A percentile compares a stretch with the other conserved stretches of the same genome.
phyloP scores from a whole-genome alignment of 2,329 filamentous ascomycete species.

The Rhynchosporium secalis region DNA sequence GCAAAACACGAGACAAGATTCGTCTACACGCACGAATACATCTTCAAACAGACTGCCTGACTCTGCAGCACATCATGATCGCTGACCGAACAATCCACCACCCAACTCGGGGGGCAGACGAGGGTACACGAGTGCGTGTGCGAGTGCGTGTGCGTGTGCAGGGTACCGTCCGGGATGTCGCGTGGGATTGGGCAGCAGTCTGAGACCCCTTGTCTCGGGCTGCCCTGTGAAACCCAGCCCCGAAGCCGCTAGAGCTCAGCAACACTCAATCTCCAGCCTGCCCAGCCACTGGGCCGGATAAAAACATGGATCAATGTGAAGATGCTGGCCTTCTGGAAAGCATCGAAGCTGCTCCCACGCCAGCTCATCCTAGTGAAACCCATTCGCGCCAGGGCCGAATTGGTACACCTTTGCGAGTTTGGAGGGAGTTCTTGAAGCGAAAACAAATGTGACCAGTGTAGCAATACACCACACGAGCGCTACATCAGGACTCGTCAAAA shows the following conservation, averaged over 20 bases:
- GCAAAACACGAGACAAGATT: background rate
- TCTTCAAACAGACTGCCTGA: slow-evolving; percentile 2
- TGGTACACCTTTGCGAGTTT: slow-evolving; percentile 33
- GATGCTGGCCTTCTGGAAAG: slow-evolving; percentile 34
- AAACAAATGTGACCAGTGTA: slow-evolving; percentile 25
- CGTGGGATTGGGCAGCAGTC: slow-evolving; percentile 36
- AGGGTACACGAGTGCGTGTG: slow-evolving; percentile 27
- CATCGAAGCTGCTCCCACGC: slow-evolving; percentile 29
- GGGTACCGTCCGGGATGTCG: slow-evolving; percentile 14
- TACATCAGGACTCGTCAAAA: slow-evolving; percentile 23
- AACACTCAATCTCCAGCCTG: slow-evolving; percentile 23
- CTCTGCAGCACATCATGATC: slow-evolving; percentile 22
- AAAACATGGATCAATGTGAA: background rate
- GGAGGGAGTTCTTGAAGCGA: slow-evolving; percentile 19
- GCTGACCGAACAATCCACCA: slow-evolving; percentile 25
- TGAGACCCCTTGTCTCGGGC: slow-evolving; percentile 29
- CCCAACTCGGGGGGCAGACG: background rate
- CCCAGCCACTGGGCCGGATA: slow-evolving; percentile 13
- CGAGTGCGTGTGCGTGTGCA: slow-evolving; percentile 16
- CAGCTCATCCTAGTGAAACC: slow-evolving; percentile 7
- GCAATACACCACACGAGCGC: slow-evolving; percentile 22
- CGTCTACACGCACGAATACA: background rate
- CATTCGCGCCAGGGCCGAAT: slow-evolving; percentile 23
- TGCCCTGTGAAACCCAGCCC: slow-evolving; percentile 35
- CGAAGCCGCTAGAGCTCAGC: slow-evolving; percentile 11